A percentile compares a stretch with the other conserved stretches of the same genome.
phyloP scores from a whole-genome alignment of 345 rosid species.

The Camelina neglecta region DNA sequence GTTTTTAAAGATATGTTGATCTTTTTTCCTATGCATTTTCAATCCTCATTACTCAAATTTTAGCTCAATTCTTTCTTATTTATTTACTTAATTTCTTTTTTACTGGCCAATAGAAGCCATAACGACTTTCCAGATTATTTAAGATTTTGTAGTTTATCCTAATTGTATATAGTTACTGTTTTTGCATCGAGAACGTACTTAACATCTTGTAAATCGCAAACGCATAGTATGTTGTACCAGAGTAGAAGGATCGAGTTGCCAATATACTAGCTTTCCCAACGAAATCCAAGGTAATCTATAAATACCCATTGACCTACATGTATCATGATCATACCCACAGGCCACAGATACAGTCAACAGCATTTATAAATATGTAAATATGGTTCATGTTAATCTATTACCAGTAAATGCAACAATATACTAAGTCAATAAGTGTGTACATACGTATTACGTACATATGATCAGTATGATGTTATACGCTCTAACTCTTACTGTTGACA shows the following conservation, averaged over 20 bases:
- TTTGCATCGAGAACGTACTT: neutral
- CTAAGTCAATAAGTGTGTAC: too few relatives aligned
- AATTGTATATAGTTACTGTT: neutral
- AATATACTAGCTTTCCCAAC: neutral
- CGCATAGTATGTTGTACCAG: constrained; percentile 22
- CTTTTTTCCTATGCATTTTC: too few relatives aligned
- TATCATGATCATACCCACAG: neutral
- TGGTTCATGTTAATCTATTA: constrained; percentile 9
- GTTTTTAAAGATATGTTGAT: neutral
- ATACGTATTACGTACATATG: too few relatives aligned
- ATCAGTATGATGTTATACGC: too few relatives aligned
- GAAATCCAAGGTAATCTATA: constrained; percentile 25
- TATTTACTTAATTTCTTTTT: neutral
- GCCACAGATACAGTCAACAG: constrained; percentile 15
- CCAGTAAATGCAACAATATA: neutral
- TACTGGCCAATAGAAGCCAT: neutral
- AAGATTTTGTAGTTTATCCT: neutral
- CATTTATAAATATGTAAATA: neutral
- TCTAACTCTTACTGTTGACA: too few relatives aligned
- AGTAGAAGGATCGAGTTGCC: constrained; percentile 8
- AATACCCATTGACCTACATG: constrained; percentile 11
- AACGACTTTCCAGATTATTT: neutral
- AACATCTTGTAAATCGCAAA: constrained; percentile 19
- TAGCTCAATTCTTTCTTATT: neutral
- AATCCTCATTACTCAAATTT: too few relatives aligned